Conservation (phyloP, 2,329 filamentous ascomycete genomes). For the Xylariomycetidae sp. region DNA sequence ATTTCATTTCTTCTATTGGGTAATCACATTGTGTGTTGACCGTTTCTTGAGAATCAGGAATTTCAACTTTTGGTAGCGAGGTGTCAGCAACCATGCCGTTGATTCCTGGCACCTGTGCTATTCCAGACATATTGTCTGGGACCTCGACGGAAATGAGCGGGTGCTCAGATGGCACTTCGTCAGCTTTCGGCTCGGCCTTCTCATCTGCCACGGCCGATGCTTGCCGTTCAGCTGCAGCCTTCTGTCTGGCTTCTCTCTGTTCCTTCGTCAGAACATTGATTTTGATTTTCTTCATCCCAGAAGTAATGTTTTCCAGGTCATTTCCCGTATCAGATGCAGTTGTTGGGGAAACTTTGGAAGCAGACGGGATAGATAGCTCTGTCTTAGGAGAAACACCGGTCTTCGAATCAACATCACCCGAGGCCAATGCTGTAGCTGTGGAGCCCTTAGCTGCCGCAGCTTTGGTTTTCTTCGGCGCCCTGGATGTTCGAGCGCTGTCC, state of each 20-base stretch:
- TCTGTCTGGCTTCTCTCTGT: constrained; percentile 51
- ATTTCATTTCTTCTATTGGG: constrained; percentile 4
- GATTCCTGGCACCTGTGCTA: too few species aligned
- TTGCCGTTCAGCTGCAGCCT: constrained; percentile 18
- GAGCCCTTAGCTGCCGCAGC: constrained; percentile 11
- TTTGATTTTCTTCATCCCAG: constrained; percentile 58
- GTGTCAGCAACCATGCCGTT: too few species aligned
- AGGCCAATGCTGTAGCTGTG: constrained; percentile 1
- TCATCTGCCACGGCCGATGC: constrained; percentile 3
- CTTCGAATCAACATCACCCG: too few species aligned
- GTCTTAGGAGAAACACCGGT: too few species aligned
- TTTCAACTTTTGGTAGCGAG: too few species aligned
- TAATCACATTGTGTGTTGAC: too few species aligned
- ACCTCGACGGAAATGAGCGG: too few species aligned
- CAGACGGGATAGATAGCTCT: too few species aligned
- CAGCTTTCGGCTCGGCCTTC: not conserved
- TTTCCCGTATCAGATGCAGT: constrained; percentile 18
- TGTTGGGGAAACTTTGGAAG: too few species aligned
- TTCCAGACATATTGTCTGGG: too few species aligned
- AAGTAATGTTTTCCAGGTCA: constrained; percentile 51
- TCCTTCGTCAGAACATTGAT: constrained; percentile 57
- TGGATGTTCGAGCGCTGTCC: constrained; percentile 30
- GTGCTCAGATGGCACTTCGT: too few species aligned
- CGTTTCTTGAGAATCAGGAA: too few species aligned
- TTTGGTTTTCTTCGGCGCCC: constrained; percentile 33